Conservation (phyloP, 2,329 filamentous ascomycete genomes). For the Trichophyton equinum region DNA sequence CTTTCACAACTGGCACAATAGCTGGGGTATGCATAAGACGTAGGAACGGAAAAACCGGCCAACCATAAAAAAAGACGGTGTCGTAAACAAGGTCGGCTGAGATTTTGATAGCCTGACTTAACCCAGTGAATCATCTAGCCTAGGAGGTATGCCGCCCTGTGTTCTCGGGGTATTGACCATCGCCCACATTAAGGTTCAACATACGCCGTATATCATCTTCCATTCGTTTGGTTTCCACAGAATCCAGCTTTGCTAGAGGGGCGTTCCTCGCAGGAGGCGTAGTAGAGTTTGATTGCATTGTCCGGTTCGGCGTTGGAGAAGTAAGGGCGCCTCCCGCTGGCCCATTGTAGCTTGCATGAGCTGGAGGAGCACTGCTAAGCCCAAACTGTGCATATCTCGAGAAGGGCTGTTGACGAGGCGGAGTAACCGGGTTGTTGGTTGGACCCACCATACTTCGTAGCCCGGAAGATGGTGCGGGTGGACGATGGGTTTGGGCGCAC, state of each 20-base stretch:
- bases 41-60: too few species aligned
- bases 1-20: background rate
- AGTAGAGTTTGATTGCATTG: conserved; percentile 11
- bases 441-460: conserved; percentile 23
- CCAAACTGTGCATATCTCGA: conserved; percentile 15
- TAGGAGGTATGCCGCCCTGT: conserved; percentile 26
- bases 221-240: conserved; percentile 32
- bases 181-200: conserved; percentile 30
- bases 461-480: conserved; percentile 19
- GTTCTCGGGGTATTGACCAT: conserved; percentile 20
- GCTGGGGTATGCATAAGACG: background rate
- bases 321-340: background rate
- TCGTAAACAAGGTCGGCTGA: too few species aligned
- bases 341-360: conserved; percentile 16
- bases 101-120: background rate
- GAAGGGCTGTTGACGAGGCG: conserved; percentile 7
- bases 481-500: conserved; percentile 15
- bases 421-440: conserved; percentile 14
- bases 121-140: conserved; percentile 14
- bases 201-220: conserved; percentile 38
- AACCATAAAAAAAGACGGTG: too few species aligned
- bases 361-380: conserved; percentile 16
- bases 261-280: conserved; percentile 14
- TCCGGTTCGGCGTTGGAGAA: conserved; percentile 9
- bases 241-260: conserved; percentile 15